These are phyloP conservation scores for Rugonectria rugulosa DNA, from an alignment of 2,329 filamentous ascomycete species.

Conservation along the genomic window DNA sequence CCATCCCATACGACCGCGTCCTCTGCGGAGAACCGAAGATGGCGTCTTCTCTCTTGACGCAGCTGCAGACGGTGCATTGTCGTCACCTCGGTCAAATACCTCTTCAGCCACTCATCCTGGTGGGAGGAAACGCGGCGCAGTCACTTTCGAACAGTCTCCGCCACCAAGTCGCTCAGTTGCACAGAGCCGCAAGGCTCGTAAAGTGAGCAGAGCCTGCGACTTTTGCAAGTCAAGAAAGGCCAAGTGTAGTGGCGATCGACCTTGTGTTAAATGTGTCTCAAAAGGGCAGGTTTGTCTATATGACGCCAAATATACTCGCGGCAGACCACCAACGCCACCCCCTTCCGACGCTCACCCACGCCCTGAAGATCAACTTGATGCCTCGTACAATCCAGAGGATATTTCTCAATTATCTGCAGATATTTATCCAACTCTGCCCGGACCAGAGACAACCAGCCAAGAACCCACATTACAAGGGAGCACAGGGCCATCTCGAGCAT, in stretches of 20 bases:
- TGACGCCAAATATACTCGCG: slow-evolving; percentile 43
- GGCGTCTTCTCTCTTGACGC: not conserved
- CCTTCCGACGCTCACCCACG: slow-evolving; percentile 12
- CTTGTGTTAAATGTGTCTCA: slow-evolving; percentile 42
- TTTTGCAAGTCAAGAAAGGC: slow-evolving; percentile 40
- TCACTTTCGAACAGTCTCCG: slow-evolving; percentile 1
- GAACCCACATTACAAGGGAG: slow-evolving; percentile 41
- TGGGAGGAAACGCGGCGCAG: slow-evolving; percentile 3
- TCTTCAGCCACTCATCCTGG: not conserved
- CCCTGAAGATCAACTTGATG: not conserved
- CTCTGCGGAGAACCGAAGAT: not conserved
- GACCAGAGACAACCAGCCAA: not conserved
- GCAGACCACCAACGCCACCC: slow-evolving; percentile 45
- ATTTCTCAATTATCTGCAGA: not conserved
- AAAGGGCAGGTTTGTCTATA: slow-evolving; percentile 41
- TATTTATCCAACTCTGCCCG: not conserved
- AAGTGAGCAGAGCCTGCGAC: slow-evolving; percentile 45
- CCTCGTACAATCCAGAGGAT: not conserved
- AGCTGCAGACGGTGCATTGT: not conserved
- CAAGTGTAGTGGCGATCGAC: slow-evolving; percentile 41
- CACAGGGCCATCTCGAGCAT: slow-evolving; percentile 48
- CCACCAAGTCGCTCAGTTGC: not conserved
- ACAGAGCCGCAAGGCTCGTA: slow-evolving; percentile 32
- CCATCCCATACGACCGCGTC: slow-evolving; percentile 6
- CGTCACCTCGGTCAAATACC: not conserved